Base-by-base conservation (phyloP, 805 yeast species). In the Candida gorgasii region DNA sequence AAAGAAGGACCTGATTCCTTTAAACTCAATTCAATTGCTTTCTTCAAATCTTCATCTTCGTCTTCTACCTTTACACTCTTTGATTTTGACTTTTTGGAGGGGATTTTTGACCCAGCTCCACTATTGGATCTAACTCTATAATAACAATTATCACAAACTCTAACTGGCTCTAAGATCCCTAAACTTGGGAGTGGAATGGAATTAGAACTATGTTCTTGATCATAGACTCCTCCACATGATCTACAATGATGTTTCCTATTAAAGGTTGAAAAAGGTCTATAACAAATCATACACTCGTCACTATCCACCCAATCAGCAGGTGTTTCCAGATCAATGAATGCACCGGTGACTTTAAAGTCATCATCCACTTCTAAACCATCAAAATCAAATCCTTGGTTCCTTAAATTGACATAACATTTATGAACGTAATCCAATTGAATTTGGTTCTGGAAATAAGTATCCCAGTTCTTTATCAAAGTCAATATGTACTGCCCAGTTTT, bases 251-350 rank as follows among this genome's bases (percentile, higher is more conserved):
- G 99, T 60, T 92, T 89, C 57, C 99, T 76, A 60, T 87, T 89
- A 46, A 90, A 68, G 58, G 92, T 76, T 1, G 93, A 72, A 58
- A 93, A 93, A 12, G 82, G 67, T 31, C 74, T 79, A 39, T 95
- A 89, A 52, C 97, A 89, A 42, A 88, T 80, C 97, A 93, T 90
- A 63, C 99, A 93, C 3, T 88, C 88, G 53, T 89, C 96, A 8
- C 90, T 85, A 57, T 93, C 99, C 16, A 86, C 83, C 99, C 99
- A 93, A 53, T 89, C 97, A 0, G 99, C 98, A 1, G 99, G 97
- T 4, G 90, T 90, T 47, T 81, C 85, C 1, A 96, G 79, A 54
- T 92, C 97, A 37, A 92, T 79, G 60, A 90, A 80, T 14, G 67
- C 66, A 23, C 72, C 61, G 24, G 20, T 39, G 4, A 24, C 27